Conservation (phyloP, 345 rosid genomes). For the Camelina neglecta region DNA sequence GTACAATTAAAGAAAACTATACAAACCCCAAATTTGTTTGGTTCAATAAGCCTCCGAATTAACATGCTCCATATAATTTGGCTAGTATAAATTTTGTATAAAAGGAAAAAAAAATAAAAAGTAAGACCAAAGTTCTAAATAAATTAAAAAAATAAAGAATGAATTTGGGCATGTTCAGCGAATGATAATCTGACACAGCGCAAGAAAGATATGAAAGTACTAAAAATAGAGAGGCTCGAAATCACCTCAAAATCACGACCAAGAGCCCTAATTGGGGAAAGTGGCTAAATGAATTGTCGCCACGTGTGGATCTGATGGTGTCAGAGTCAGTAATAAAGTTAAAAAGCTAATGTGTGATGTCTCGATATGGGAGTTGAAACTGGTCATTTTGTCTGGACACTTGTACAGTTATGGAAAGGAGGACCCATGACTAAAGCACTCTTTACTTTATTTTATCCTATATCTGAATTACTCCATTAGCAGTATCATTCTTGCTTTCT, state of each 20-base stretch:
- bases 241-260: conserved; percentile 23
- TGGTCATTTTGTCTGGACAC: conserved; percentile 42
- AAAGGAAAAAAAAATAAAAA: not conserved
- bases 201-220: not conserved
- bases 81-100: no score
- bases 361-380: conserved; percentile 29
- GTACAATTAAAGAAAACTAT: not conserved
- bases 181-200: conserved; percentile 14
- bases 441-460: not conserved
- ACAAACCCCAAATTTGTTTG: not conserved
- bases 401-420: conserved; percentile 30
- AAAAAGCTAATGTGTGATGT: conserved; percentile 13
- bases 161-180: conserved; percentile 25
- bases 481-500: not conserved
- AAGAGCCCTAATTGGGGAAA: conserved; percentile 29
- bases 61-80: not conserved
- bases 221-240: conserved; percentile 14
- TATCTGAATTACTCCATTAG: not conserved
- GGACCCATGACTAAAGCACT: not conserved
- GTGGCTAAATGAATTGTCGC: conserved; percentile 10
- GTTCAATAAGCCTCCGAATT: not conserved
- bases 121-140: not conserved
- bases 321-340: conserved; percentile 35
- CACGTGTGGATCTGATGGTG: conserved; percentile 27
- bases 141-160: not conserved